Conservation (phyloP, 2,329 filamentous ascomycete species). For the Thermomyces lanuginosus region DNA sequence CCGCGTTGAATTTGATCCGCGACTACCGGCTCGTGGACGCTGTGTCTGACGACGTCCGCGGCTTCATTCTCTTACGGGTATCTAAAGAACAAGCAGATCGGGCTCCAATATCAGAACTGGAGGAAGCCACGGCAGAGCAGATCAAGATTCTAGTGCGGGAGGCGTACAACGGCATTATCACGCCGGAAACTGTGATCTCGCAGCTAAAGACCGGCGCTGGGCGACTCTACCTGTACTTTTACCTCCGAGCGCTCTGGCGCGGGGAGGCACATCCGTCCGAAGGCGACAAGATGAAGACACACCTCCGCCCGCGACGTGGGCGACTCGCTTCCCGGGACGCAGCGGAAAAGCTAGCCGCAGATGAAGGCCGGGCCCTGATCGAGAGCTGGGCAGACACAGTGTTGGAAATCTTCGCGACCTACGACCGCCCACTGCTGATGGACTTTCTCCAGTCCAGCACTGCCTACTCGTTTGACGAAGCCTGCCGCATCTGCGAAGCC, state of each 20-base stretch:
- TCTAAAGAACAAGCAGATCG: slow-evolving; percentile 50
- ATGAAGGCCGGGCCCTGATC: slow-evolving; percentile 51
- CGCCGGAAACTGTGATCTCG: slow-evolving; percentile 56
- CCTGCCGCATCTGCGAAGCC: slow-evolving; percentile 58
- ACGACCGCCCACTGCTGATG: slow-evolving; percentile 66
- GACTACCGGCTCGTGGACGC: slow-evolving; percentile 83
- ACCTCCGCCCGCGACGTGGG: slow-evolving; percentile 19
- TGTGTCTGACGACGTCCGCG: slow-evolving; percentile 74
- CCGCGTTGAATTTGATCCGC: slow-evolving; percentile 68
- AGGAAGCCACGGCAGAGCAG: slow-evolving; percentile 65
- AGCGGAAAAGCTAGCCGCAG: slow-evolving; percentile 33
- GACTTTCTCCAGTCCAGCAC: slow-evolving; percentile 73
- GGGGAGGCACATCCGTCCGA: slow-evolving; percentile 45
- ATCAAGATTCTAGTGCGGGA: slow-evolving; percentile 79
- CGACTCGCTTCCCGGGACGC: slow-evolving; percentile 24
- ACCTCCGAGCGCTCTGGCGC: slow-evolving; percentile 71
- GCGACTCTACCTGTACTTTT: slow-evolving; percentile 74
- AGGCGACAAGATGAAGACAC: no score
- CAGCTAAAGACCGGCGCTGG: slow-evolving; percentile 56
- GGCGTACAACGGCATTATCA: slow-evolving; percentile 73
- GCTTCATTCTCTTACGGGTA: slow-evolving; percentile 76
- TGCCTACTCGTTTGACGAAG: slow-evolving; percentile 67
- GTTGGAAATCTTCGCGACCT: slow-evolving; percentile 70
- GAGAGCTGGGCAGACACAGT: slow-evolving; percentile 78
- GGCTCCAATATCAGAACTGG: slow-evolving; percentile 54